Evolutionary conservation across 2,329 filamentous ascomycete genomes (phyloP).

Genomic region (Fusarium sp.): DNA sequence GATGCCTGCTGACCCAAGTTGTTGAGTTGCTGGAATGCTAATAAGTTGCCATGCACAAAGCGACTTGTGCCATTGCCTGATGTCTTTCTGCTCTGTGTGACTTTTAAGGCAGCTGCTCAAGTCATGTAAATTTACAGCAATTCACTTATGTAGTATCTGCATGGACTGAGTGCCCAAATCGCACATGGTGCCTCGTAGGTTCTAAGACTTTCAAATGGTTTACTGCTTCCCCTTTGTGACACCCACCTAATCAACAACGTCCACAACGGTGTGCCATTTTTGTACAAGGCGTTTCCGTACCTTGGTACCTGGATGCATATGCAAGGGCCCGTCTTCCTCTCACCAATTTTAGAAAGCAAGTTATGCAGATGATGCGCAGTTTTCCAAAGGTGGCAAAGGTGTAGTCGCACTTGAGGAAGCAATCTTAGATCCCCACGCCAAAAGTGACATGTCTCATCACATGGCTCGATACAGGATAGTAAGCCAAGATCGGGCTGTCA

Average conservation of each 20-base stretch:
- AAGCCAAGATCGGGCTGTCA: not conserved
- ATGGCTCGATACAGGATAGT: not conserved
- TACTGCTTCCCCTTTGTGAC: not conserved
- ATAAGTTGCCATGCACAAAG: constrained; percentile 2
- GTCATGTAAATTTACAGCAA: too few species aligned
- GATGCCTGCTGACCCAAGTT: constrained; percentile 16
- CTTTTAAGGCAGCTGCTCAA: too few species aligned
- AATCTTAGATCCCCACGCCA: not conserved
- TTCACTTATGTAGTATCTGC: too few species aligned
- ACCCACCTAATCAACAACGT: too few species aligned
- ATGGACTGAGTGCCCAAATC: too few species aligned
- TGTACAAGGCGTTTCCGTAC: not conserved
- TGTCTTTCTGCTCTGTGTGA: not conserved
- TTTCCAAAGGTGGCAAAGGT: not conserved
- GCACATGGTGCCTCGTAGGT: too few species aligned
- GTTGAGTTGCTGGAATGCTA: constrained; percentile 29
- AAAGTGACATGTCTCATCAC: not conserved
- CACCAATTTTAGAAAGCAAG: not conserved
- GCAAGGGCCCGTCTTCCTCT: constrained; percentile 7
- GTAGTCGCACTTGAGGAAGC: too few species aligned
- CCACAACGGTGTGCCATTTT: too few species aligned
- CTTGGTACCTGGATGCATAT: not conserved
- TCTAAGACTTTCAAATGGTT: not conserved
- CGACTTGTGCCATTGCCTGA: not conserved
- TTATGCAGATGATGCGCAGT: constrained; percentile 1